Percentiles rank a stretch among this genome's conserved stretches.
These are phyloP conservation scores for Adenanthera pavonina DNA, from an alignment of 306 rosid species.

Conservation along the genomic window DNA sequence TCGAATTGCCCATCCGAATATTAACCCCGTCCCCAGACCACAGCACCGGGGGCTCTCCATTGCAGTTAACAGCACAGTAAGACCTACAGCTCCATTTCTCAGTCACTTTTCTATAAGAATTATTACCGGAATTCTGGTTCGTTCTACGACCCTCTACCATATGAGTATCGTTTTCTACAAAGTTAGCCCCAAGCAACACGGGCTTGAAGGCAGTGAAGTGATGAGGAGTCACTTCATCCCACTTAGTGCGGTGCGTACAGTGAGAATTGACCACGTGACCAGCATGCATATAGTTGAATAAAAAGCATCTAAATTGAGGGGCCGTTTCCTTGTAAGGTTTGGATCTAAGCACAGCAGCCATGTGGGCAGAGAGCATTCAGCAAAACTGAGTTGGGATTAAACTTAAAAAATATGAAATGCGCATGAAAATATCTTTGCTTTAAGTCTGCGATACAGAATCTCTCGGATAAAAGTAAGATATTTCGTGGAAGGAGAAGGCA, in stretches of 20 bases:
- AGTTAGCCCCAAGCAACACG: constrained; percentile 59
- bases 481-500: constrained; percentile 20
- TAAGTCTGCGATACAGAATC: constrained; percentile 30
- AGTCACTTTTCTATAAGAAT: constrained; percentile 40
- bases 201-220: constrained; percentile 79
- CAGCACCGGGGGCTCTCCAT: constrained; percentile 88
- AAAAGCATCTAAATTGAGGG: constrained; percentile 54
- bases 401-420: not conserved
- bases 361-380: constrained; percentile 22
- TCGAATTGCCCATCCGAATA: constrained; percentile 56
- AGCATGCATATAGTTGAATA: constrained; percentile 54
- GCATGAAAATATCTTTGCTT: constrained; percentile 32
- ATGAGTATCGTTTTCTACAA: constrained; percentile 43
- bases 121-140: not conserved
- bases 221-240: constrained; percentile 55
- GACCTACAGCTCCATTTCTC: constrained; percentile 37
- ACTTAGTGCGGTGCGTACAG: constrained; percentile 47
- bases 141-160: constrained; percentile 36
- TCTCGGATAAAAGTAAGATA: constrained; percentile 34
- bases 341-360: constrained; percentile 81
- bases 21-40: constrained; percentile 95
- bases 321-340: constrained; percentile 64
- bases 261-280: constrained; percentile 49
- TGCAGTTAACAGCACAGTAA: constrained; percentile 41
- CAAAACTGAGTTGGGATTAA: not conserved